Evolutionary conservation across 345 rosid species (phyloP).

Genomic region (Melaleuca alternifolia): DNA sequence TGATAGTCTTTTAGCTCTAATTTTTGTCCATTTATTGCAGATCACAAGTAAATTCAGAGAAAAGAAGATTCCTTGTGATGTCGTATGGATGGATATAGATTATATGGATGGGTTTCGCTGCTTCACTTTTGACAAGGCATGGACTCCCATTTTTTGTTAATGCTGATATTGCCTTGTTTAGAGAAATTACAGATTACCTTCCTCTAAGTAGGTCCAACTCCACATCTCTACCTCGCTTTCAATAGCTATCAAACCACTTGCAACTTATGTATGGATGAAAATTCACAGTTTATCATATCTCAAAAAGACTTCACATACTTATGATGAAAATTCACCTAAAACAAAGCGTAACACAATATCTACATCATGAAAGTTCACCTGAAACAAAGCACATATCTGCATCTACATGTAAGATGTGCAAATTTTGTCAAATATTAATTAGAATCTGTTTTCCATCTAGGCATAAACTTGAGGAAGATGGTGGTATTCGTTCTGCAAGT

Average conservation of each 20-base stretch:
- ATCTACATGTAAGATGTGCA: background rate
- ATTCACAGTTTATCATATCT: background rate
- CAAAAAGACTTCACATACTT: background rate
- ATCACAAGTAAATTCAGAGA: conserved; percentile 62
- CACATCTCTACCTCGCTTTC: background rate
- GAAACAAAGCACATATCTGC: background rate
- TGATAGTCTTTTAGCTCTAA: background rate
- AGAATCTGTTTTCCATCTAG: background rate
- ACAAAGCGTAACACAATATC: background rate
- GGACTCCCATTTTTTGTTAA: background rate
- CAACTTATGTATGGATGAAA: background rate
- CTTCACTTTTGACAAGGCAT: conserved; percentile 87
- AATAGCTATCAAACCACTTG: background rate
- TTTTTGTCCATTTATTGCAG: conserved; percentile 18
- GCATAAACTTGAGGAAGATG: background rate
- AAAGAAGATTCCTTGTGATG: conserved; percentile 83
- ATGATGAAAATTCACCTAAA: background rate
- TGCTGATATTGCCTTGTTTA: background rate
- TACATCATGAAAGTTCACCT: background rate
- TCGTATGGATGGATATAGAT: conserved; percentile 98
- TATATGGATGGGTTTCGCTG: conserved; percentile 98
- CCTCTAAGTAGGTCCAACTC: background rate
- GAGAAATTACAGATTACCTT: background rate
- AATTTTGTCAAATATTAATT: background rate
- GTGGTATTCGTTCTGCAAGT: background rate